Conservation (phyloP, 1,284 basidiomycete species). For the Apiotrichum mycotoxinovorans region DNA sequence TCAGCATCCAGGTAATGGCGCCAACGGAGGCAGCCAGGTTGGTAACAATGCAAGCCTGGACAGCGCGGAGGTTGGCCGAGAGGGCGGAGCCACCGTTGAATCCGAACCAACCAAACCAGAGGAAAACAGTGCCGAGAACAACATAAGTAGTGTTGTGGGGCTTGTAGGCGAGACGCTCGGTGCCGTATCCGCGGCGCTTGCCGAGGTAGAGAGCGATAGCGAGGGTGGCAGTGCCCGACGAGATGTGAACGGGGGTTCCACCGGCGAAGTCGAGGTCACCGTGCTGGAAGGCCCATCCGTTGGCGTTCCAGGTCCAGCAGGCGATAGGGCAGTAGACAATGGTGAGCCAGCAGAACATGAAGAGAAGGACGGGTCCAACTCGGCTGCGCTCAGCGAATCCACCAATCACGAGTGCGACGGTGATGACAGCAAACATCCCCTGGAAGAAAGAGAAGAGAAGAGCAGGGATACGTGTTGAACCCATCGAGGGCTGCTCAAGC, state of each 20-base stretch:
- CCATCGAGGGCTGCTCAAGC: conserved; percentile 67
- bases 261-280: conserved; percentile 93
- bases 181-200: conserved; percentile 83
- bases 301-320: conserved; percentile 89
- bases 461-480: conserved; percentile 68
- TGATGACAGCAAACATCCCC: conserved; percentile 55
- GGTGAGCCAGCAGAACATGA: conserved; percentile 88
- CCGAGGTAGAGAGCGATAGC: conserved; percentile 92
- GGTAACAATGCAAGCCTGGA: conserved; percentile 87
- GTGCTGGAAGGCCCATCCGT: conserved; percentile 75
- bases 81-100: conserved; percentile 71
- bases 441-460: conserved; percentile 77
- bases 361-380: conserved; percentile 80
- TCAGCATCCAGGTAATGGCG: conserved; percentile 91
- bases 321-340: conserved; percentile 91
- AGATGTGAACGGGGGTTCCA: conserved; percentile 91
- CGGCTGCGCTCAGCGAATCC: conserved; percentile 88
- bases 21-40: conserved; percentile 82
- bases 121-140: conserved; percentile 84
- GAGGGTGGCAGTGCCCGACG: conserved; percentile 81
- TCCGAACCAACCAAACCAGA: conserved; percentile 99
- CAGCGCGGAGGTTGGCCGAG: conserved; percentile 80
- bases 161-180: conserved; percentile 84
- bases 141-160: conserved; percentile 78
- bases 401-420: conserved; percentile 69